Evolutionary conservation across 106 monocot genomes (phyloP).

Genomic region (Dendrobium huoshanense): DNA sequence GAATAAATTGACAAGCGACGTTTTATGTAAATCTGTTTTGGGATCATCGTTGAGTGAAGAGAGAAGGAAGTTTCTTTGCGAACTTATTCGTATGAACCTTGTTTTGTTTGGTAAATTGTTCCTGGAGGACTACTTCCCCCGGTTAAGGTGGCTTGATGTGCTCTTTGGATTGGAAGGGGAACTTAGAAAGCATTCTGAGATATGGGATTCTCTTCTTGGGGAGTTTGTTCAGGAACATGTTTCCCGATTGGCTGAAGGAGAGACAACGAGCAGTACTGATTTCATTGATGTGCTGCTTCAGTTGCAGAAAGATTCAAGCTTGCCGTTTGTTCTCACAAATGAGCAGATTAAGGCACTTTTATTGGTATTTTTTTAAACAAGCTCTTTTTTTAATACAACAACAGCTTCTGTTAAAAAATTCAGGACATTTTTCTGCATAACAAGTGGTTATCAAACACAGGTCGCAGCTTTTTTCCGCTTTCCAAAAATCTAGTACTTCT

Average conservation of each 20-base stretch:
- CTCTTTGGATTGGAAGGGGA: slow-evolving; percentile 6
- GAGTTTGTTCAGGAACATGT: slow-evolving; percentile 5
- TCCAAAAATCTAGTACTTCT: too few relatives aligned
- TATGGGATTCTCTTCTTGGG: slow-evolving; percentile 19
- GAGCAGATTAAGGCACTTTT: background rate
- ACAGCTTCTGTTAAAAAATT: too few relatives aligned
- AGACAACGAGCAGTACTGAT: background rate
- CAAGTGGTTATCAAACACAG: too few relatives aligned
- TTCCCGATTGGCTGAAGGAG: background rate
- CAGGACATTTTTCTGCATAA: too few relatives aligned
- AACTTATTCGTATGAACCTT: background rate
- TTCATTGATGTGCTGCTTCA: background rate
- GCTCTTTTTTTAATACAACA: background rate
- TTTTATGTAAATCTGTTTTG: slow-evolving; percentile 4
- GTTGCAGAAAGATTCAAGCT: background rate
- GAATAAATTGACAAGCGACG: background rate
- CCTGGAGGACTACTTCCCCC: slow-evolving; percentile 32
- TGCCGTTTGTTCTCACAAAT: background rate
- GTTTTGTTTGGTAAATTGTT: background rate
- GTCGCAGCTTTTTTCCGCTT: too few relatives aligned
- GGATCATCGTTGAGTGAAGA: slow-evolving; percentile 1
- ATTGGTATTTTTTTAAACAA: background rate
- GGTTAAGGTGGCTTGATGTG: slow-evolving; percentile 21
- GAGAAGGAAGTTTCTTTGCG: background rate
- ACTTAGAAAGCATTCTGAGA: background rate